These are phyloP conservation scores for Ilex paraguariensis DNA, from an alignment of 305 asterid genomes.

Conservation along the genomic window DNA sequence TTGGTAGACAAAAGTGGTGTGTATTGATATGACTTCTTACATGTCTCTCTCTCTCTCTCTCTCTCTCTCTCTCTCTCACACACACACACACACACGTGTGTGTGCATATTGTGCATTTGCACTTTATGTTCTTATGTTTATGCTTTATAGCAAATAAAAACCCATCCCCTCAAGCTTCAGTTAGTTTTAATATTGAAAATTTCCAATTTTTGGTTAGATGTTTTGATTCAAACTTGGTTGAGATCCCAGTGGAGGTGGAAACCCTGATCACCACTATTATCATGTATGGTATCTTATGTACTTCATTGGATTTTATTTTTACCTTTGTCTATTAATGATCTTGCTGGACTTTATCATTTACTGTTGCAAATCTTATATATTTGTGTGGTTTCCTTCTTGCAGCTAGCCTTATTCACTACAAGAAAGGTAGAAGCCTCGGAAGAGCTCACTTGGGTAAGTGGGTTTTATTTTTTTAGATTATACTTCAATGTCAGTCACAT, in stretches of 20 bases:
- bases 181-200: no score
- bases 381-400: conserved; percentile 19
- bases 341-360: neutral
- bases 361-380: neutral
- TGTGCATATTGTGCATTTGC: no score
- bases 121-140: no score
- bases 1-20: no score
- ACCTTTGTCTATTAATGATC: conserved; percentile 3
- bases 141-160: no score
- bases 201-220: conserved; percentile 39
- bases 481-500: neutral
- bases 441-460: conserved; percentile 93
- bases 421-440: conserved; percentile 69
- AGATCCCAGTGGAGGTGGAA: conserved; percentile 89
- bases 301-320: neutral
- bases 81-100: no score
- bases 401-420: conserved; percentile 84
- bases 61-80: neutral
- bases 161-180: no score
- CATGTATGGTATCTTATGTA: conserved; percentile 46
- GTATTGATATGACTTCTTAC: no score
- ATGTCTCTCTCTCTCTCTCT: neutral
- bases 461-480: conserved; percentile 7
- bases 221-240: conserved; percentile 73
- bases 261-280: conserved; percentile 75